These are phyloP conservation scores for Aspergillus tanneri DNA, from an alignment of 2,329 filamentous ascomycete species.

Conservation along the genomic window DNA sequence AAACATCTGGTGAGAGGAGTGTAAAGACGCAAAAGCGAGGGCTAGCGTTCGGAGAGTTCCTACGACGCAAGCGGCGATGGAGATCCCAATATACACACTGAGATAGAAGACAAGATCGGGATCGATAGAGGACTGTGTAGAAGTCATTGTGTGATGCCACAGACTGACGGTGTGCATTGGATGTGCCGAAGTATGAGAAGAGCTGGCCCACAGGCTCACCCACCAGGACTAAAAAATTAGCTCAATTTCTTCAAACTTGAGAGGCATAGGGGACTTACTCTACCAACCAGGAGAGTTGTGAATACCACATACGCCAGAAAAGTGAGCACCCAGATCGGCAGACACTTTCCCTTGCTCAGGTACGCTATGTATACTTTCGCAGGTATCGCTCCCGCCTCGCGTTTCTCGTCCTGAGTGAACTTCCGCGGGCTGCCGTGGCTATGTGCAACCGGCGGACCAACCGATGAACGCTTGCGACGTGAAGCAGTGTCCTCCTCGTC, in stretches of 20 bases:
- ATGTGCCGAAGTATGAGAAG: constrained; percentile 21
- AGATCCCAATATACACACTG: constrained; percentile 61
- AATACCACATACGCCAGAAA: constrained; percentile 56
- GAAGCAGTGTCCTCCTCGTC: constrained; percentile 14
- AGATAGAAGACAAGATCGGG: constrained; percentile 50
- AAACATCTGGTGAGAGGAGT: constrained; percentile 66
- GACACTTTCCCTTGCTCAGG: constrained; percentile 64
- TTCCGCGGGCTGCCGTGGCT: constrained; percentile 54
- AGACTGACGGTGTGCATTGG: background rate
- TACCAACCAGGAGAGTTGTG: constrained; percentile 55
- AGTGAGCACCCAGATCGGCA: constrained; percentile 58
- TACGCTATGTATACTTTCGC: constrained; percentile 67
- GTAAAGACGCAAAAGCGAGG: constrained; percentile 63
- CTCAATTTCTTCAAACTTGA: background rate
- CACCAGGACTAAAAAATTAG: constrained; percentile 43
- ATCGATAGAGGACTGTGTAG: constrained; percentile 3
- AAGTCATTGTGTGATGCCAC: background rate
- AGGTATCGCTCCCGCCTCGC: constrained; percentile 69
- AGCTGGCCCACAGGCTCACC: constrained; percentile 49
- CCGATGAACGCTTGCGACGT: constrained; percentile 13
- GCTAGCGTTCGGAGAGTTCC: constrained; percentile 46
- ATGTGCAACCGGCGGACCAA: constrained; percentile 13
- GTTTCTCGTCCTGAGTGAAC: constrained; percentile 74
- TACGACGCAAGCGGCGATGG: constrained; percentile 57
- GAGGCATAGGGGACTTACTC: constrained; percentile 35